phyloP scores from a whole-genome alignment of 495 filamentous ascomycete species.

The Xylaria longipes region DNA sequence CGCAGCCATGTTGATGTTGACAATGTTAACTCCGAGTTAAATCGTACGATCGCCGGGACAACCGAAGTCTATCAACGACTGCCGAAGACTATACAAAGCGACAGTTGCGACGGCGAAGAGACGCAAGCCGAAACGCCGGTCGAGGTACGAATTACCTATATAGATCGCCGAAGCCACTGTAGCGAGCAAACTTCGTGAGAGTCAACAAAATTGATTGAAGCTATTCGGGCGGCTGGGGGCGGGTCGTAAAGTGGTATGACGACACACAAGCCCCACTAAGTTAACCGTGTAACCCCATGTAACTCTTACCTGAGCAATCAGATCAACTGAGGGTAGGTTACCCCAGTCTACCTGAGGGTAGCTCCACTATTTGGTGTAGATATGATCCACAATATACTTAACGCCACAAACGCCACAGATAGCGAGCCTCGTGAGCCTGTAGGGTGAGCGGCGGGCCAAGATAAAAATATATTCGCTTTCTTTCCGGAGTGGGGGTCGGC shows the following conservation, averaged over 20 bases:
- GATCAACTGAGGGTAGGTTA: no score
- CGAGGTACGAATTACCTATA: background rate
- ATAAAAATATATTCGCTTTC: no score
- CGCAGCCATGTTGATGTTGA: constrained; percentile 17
- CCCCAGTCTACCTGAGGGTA: no score
- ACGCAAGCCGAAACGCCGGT: background rate
- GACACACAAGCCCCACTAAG: background rate
- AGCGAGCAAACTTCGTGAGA: background rate
- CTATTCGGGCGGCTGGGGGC: constrained; percentile 1
- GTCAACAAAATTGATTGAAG: constrained; percentile 1
- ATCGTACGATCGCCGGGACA: background rate
- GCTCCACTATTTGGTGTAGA: no score
- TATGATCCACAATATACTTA: no score
- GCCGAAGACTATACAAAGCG: background rate
- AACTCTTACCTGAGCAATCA: background rate
- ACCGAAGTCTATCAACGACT: background rate
- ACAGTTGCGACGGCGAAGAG: background rate
- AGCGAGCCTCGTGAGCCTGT: no score
- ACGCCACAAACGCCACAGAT: no score
- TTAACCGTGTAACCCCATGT: background rate
- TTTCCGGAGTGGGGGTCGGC: no score
- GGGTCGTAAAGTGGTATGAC: constrained; percentile 10
- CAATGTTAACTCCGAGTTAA: background rate
- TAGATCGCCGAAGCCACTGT: background rate
- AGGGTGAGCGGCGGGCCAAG: no score